A percentile compares a stretch with the other conserved stretches of the same genome.
Conservation (phyloP, 192 early-diverging fungal genomes). For the Backusella westeae region DNA sequence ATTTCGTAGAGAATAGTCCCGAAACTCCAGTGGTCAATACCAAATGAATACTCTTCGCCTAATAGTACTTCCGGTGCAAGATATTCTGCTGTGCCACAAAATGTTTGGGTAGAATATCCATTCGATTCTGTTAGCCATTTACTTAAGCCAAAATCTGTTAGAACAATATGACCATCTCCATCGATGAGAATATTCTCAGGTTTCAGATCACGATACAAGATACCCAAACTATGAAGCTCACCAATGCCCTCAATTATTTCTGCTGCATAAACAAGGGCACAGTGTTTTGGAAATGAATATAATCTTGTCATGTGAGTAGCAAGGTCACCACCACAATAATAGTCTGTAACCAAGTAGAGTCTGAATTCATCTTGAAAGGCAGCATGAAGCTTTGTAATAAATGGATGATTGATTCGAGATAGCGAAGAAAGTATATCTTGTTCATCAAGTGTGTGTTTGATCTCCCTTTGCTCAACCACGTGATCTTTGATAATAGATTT, state of each 20-base stretch:
- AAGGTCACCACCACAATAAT: slow-evolving; percentile 88
- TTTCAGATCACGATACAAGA: slow-evolving; percentile 86
- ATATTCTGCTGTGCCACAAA: slow-evolving; percentile 81
- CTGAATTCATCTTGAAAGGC: slow-evolving; percentile 86
- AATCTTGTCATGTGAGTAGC: slow-evolving; percentile 76
- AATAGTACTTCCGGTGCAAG: slow-evolving; percentile 75
- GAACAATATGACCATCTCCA: slow-evolving; percentile 72
- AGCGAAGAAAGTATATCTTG: slow-evolving; percentile 68
- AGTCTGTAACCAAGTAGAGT: slow-evolving; percentile 87
- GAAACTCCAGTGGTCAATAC: slow-evolving; percentile 90
- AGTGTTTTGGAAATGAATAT: slow-evolving; percentile 61
- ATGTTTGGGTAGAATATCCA: slow-evolving; percentile 43
- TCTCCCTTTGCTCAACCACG: slow-evolving; percentile 71
- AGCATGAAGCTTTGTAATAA: slow-evolving; percentile 84
- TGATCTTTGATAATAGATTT: slow-evolving; percentile 56
- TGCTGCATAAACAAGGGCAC: slow-evolving; percentile 80
- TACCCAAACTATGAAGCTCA: slow-evolving; percentile 83
- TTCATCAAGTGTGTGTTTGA: slow-evolving; percentile 79
- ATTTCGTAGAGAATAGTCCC: slow-evolving; percentile 89
- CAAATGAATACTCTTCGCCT: slow-evolving; percentile 58
- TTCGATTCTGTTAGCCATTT: slow-evolving; percentile 52
- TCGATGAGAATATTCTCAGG: slow-evolving; percentile 74
- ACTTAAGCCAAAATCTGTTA: slow-evolving; percentile 92
- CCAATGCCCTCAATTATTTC: slow-evolving; percentile 86
- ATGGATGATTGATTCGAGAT: slow-evolving; percentile 78